These are phyloP conservation scores for Hymenoscyphus fructigenus DNA, from an alignment of 2,329 filamentous ascomycete species.

Conservation along the genomic window DNA sequence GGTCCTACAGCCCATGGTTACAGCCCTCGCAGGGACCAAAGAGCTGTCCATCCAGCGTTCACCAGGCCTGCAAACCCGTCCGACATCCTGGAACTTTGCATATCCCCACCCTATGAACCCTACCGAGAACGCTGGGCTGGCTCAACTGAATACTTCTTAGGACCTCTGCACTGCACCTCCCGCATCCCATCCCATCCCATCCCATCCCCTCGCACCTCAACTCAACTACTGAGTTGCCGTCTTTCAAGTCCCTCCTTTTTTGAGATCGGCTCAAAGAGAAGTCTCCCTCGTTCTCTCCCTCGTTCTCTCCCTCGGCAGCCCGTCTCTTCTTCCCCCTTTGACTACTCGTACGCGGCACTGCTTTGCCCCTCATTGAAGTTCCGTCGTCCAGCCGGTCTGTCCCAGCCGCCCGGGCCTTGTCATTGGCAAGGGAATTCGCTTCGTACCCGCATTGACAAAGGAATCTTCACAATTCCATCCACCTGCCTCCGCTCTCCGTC, in stretches of 20 bases:
- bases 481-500: neutral
- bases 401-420: slow-evolving; percentile 2
- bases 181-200: too few species aligned
- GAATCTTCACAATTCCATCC: slow-evolving; percentile 9
- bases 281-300: neutral
- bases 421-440: slow-evolving; percentile 15
- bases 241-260: too few species aligned
- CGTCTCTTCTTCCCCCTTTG: neutral
- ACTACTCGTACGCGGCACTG: neutral
- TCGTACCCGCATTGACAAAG: slow-evolving; percentile 15
- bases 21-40: neutral
- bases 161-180: neutral
- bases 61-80: neutral
- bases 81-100: neutral
- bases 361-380: neutral
- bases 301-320: neutral
- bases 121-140: neutral
- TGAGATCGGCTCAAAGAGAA: neutral
- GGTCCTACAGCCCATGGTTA: neutral
- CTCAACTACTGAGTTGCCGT: too few species aligned
- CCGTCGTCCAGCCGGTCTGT: neutral
- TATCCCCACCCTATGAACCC: neutral
- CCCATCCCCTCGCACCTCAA: neutral
- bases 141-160: neutral
- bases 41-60: neutral